phyloP scores from a whole-genome alignment of 768 basidiomycete genomes.

The Suillus hirtellus region DNA sequence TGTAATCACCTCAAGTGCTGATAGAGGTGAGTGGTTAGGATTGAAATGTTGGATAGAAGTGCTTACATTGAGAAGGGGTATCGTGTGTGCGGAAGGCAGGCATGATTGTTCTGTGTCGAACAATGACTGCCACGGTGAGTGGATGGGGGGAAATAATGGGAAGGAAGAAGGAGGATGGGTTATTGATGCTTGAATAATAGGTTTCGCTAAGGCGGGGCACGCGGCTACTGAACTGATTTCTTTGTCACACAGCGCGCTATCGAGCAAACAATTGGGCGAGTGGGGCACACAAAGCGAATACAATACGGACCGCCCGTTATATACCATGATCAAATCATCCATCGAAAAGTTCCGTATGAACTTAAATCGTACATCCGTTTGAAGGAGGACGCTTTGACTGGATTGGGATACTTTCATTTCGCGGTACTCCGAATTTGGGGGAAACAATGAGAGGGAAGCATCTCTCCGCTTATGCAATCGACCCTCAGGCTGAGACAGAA shows the following conservation, averaged over 20 bases:
- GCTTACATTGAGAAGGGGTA: constrained; percentile 55
- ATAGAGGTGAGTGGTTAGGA: constrained; percentile 21
- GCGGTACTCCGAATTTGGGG: constrained; percentile 24
- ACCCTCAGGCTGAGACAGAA: constrained; percentile 27
- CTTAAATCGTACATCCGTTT: constrained; percentile 27
- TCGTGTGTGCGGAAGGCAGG: constrained; percentile 80
- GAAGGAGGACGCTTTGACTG: constrained; percentile 20
- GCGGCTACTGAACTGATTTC: constrained; percentile 45
- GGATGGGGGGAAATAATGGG: constrained; percentile 36
- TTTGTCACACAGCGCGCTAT: constrained; percentile 44
- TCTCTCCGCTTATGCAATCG: constrained; percentile 34
- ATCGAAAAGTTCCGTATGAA: constrained; percentile 39
- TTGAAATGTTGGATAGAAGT: constrained; percentile 1
- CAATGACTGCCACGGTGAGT: constrained; percentile 35
- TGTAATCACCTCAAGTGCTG: constrained; percentile 78
- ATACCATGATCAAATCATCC: constrained; percentile 40
- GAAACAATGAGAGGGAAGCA: constrained; percentile 35
- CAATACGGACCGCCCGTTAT: constrained; percentile 58
- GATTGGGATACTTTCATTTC: constrained; percentile 19
- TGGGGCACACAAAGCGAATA: constrained; percentile 59
- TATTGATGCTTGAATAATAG: constrained; percentile 37
- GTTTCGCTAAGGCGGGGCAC: constrained; percentile 43
- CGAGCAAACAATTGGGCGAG: constrained; percentile 64
- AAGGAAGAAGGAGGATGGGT: constrained; percentile 34
- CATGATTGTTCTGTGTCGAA: constrained; percentile 54